These are phyloP conservation scores for Plantago lanceolata DNA, from an alignment of 305 asterid species.

Conservation along the genomic window DNA sequence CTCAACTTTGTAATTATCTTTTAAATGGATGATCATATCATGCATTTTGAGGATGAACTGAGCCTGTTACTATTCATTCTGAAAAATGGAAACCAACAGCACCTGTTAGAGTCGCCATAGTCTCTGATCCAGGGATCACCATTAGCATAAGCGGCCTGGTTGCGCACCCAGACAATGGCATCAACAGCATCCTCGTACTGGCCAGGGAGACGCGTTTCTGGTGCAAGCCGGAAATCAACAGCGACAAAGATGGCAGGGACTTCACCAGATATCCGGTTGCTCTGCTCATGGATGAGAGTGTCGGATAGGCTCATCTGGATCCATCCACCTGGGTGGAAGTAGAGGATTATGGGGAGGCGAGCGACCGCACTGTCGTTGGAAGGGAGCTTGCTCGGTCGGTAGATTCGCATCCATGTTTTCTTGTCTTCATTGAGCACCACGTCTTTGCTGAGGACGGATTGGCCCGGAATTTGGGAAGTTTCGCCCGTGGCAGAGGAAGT, in stretches of 20 bases:
- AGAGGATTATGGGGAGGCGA: conserved; percentile 67
- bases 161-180: conserved; percentile 53
- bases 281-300: conserved; percentile 42
- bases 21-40: too few species aligned
- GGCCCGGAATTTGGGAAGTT: conserved; percentile 22
- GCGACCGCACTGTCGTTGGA: conserved; percentile 42
- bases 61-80: neutral
- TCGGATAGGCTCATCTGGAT: conserved; percentile 39
- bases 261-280: conserved; percentile 40
- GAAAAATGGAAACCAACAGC: neutral
- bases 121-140: conserved; percentile 63
- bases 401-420: conserved; percentile 71
- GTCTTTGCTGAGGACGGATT: conserved; percentile 66
- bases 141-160: conserved; percentile 30
- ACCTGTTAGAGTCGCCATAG: conserved; percentile 3
- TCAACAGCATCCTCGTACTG: conserved; percentile 76
- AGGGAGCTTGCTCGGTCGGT: conserved; percentile 52
- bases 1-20: too few species aligned
- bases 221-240: conserved; percentile 70
- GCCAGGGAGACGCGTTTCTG: conserved; percentile 72
- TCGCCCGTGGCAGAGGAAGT: conserved; percentile 58
- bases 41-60: too few species aligned
- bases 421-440: conserved; percentile 42
- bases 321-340: conserved; percentile 74
- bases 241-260: conserved; percentile 56